Evolutionary conservation across 176 grass and related monocot species (phyloP).

Genomic region (Avena insularis): DNA sequence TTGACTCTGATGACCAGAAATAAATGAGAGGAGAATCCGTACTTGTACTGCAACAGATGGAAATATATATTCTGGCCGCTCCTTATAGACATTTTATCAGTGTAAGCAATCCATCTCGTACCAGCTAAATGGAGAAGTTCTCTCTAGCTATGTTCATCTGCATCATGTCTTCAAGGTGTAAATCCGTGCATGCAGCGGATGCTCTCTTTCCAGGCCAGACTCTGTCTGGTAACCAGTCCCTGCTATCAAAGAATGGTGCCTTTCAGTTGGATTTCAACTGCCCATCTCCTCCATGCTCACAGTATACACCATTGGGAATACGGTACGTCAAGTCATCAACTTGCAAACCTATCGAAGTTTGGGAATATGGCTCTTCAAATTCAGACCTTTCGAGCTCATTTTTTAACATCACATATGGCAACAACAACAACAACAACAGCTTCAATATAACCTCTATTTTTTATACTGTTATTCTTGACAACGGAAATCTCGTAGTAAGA

Average conservation of each 20-base stretch:
- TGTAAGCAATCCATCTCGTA: neutral
- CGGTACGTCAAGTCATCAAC: constrained; percentile 9
- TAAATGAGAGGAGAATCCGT: no score
- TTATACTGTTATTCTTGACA: neutral
- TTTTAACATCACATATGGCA: no score
- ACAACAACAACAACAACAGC: no score
- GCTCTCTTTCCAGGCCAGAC: constrained; percentile 31
- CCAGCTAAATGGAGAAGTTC: neutral
- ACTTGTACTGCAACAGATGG: no score
- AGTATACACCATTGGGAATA: neutral
- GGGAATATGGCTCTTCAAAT: neutral
- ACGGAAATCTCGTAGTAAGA: constrained; percentile 29
- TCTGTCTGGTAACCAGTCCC: constrained; percentile 10
- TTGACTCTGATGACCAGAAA: no score
- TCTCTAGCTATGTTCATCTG: neutral
- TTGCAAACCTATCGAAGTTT: neutral
- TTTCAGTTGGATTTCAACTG: constrained; percentile 25
- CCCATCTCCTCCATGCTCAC: neutral
- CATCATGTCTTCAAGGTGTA: neutral
- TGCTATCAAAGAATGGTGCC: constrained; percentile 26
- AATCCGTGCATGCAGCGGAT: neutral
- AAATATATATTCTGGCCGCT: no score
- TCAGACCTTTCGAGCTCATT: no score
- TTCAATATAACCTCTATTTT: no score
- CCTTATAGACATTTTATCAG: no score